Evolutionary conservation across 441 rosid genomes (phyloP), one percentile per base, ranked within the genome.

Genomic region (Euphorbia corollata): DNA sequence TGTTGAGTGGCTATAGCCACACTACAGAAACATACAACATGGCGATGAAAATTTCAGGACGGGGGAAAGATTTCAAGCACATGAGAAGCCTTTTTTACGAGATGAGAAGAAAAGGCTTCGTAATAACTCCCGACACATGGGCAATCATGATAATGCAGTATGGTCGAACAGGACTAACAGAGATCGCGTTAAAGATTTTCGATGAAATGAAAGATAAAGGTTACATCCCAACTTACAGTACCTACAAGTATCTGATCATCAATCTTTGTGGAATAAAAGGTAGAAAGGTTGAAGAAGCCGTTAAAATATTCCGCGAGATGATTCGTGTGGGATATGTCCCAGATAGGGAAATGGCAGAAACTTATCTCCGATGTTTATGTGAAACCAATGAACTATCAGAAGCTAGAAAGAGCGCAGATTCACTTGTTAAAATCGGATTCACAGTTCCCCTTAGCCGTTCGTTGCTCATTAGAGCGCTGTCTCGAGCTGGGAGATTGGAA

Each of bases 61-160:
- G 78, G 23, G 89, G 90, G 47, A 89, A 92, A 72, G 92, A 88
- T 85, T 92, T 92, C 75, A 86, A 71, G 72, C 84, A 79, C 82
- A 86, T 89, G 98, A 85, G 95, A 68, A 76, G 64, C 75, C 87
- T 87, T 63, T 92, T 87, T 69, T 77, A 78, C 71, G 92, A 86
- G 71, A 87, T 86, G 98, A 89, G 79, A 79, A 85, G 98, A 78
- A 85, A 82, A 23, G 79, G 82, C 24, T 81, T 74, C 81, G 36
- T 59, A 54, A 70, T 84, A 78, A 82, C 91, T 71, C 79, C 87
- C 36, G 85, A 85, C 69, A 84, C 96, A 45, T 89, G 96, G 96
- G 76, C 87, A 66, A 87, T 89, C 81, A 84, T 92, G 88, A 85
- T 86, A 75, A 83, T 92, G 90, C 88, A 84, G 73, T 89, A 92